Evolutionary conservation across 495 filamentous ascomycete species (phyloP), one percentile per base, ranked within the genome.

Genomic region (Talaromyces wortmannii): DNA sequence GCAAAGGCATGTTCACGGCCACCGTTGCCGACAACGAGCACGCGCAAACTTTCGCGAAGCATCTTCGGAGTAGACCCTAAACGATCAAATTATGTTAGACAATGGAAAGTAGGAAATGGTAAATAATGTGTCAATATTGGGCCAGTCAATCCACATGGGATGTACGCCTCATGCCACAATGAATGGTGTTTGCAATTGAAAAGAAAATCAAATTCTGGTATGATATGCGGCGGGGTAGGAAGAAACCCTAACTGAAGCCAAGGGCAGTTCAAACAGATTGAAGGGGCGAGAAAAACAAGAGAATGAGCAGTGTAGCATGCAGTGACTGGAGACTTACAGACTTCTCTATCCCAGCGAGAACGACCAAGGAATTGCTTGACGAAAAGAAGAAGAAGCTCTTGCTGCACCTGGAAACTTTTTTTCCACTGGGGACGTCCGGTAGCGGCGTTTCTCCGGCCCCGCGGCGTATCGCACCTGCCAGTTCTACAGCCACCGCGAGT

Each of bases 1-100:
- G 92, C 91, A 43, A 96, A 78, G 36, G 94, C 90, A 76, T 97
- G 90, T 71, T 98, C 94, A 62, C 94, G 82, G 50, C 94, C 94
- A 53, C 94, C 94, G 69, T 88, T 92, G 64, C 94, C 94, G 56
- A 98, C 81, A 46, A 98, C 82, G 59, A 98, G 85, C 55, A 97
- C 80, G 55, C 74, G 73, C 60, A 79, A 67, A 62, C 67, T 67
- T 65, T 78, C 74, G 63, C 69, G 67, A 52, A 68, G 63, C 74
- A 77, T 77, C 53, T 55, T 71, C 7, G 29, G 45, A n/a, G 11
- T 53, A 29, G 23, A 13, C 33, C 31, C 7, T 23, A 15, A 10
- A 10, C 7, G 2, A n/a, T 46, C 29, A 42, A 42, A 29, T 30
- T 45, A 31, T 40, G 36, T 40, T 40, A 40, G 36, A 8, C 8